Evolutionary conservation across 768 basidiomycete species (phyloP).

Genomic region (Hygrophoropsis aurantiaca): DNA sequence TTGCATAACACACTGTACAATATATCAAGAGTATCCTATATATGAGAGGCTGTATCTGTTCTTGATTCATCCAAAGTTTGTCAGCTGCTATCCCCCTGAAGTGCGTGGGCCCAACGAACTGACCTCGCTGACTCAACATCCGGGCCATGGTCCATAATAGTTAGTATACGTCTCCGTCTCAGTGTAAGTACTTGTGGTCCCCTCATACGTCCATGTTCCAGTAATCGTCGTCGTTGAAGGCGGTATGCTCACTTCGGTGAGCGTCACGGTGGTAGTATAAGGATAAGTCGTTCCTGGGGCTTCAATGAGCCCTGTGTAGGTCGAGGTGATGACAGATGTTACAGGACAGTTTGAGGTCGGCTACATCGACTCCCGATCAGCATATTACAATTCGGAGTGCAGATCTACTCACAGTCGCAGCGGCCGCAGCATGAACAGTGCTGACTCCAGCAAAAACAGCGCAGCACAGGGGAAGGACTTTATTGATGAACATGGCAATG

Average conservation of each 20-base stretch:
- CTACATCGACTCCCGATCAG: background rate
- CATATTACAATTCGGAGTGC: no score
- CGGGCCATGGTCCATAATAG: background rate
- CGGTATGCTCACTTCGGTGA: background rate
- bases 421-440: no score
- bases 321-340: background rate
- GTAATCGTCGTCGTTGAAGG: constrained; percentile 1
- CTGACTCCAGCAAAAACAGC: no score
- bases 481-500: no score
- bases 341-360: background rate
- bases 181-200: background rate
- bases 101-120: no score
- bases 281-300: constrained; percentile 4
- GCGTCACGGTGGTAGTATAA: constrained; percentile 1
- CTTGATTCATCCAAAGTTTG: no score
- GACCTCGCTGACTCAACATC: background rate
- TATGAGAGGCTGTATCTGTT: no score
- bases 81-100: no score
- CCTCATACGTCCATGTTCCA: constrained; percentile 3
- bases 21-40: no score
- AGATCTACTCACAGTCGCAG: no score
- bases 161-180: background rate
- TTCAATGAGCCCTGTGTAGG: constrained; percentile 1
- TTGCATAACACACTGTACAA: no score
- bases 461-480: no score